Percentiles rank a stretch among this genome's conserved stretches.
Evolutionary conservation across 495 filamentous ascomycete species (phyloP).

Genomic region (Penicillium bovifimosum): DNA sequence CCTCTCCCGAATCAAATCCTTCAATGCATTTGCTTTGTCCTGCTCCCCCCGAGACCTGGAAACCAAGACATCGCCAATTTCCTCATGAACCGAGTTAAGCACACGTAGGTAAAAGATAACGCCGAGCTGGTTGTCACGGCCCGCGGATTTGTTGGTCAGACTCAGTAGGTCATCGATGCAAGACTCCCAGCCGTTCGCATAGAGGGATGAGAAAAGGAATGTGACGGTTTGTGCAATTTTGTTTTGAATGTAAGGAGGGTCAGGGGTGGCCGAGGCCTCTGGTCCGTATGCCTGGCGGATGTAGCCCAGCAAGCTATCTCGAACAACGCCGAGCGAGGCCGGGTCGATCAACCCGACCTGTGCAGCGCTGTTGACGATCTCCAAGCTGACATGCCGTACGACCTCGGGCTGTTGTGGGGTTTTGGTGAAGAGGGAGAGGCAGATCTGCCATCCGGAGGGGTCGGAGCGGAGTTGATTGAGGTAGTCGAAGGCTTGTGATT

Average conservation of each 20-base stretch:
- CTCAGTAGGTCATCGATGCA: constrained; percentile 84
- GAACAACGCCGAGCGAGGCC: constrained; percentile 62
- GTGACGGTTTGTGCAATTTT: constrained; percentile 95
- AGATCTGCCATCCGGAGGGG: constrained; percentile 78
- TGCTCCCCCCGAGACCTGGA: constrained; percentile 66
- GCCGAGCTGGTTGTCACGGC: constrained; percentile 63
- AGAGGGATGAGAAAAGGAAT: constrained; percentile 79
- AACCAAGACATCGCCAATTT: constrained; percentile 91
- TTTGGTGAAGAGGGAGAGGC: constrained; percentile 76
- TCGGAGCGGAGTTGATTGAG: constrained; percentile 74
- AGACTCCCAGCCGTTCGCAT: constrained; percentile 74
- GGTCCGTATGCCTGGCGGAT: constrained; percentile 64
- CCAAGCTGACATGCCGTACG: constrained; percentile 79
- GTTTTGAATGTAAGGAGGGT: constrained; percentile 79
- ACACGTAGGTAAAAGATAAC: constrained; percentile 85
- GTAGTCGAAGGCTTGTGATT: constrained; percentile 81
- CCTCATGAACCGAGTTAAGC: constrained; percentile 84
- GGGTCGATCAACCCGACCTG: constrained; percentile 64
- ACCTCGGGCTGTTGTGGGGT: constrained; percentile 75
- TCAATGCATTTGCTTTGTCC: constrained; percentile 74
- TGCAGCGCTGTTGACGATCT: constrained; percentile 87
- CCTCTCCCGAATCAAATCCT: constrained; percentile 77
- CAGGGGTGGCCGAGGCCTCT: constrained; percentile 47
- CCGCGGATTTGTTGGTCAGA: constrained; percentile 48
- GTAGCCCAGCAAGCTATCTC: constrained; percentile 73